phyloP scores from a whole-genome alignment of 495 filamentous ascomycete species.

The Xylaria venustula region DNA sequence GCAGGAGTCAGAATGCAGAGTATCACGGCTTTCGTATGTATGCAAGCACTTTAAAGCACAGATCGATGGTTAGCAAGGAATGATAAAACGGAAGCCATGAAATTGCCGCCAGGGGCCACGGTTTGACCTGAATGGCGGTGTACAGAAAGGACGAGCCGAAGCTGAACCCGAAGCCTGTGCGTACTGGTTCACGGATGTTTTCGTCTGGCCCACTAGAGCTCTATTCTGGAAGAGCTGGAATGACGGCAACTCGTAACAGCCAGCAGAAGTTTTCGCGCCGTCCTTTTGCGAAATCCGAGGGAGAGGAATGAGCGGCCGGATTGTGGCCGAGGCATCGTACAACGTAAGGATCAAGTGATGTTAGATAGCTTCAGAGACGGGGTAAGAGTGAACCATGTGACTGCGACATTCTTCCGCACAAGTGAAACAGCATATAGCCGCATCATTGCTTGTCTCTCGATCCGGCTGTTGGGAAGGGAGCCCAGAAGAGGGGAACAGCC shows the following conservation, averaged over 20 bases:
- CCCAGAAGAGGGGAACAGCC: conserved; percentile 4
- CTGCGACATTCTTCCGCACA: conserved; percentile 6
- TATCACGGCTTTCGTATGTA: not conserved
- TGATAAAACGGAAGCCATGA: not conserved
- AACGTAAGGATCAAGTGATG: conserved; percentile 18
- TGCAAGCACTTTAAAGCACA: not conserved
- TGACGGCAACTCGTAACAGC: not conserved
- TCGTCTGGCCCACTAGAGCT: conserved; percentile 1
- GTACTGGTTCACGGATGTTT: not conserved
- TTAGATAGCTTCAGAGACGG: conserved; percentile 6
- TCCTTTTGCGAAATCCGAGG: not conserved
- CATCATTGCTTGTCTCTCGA: conserved; percentile 13
- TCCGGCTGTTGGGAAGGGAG: conserved; percentile 13
- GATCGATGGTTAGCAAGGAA: not conserved
- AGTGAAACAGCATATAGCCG: conserved; percentile 20
- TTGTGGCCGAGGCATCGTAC: conserved; percentile 13
- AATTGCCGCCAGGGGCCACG: not conserved
- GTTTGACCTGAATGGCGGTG: conserved; percentile 10
- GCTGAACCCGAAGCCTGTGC: conserved; percentile 7
- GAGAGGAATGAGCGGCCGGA: conserved; percentile 5
- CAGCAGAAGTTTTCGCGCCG: not conserved
- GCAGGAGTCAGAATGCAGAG: not conserved
- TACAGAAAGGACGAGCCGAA: conserved; percentile 1
- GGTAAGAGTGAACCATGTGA: conserved; percentile 14
- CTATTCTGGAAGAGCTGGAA: not conserved